These are phyloP conservation scores for Myxozyma geophila DNA, from an alignment of 805 yeast species.

Conservation along the genomic window DNA sequence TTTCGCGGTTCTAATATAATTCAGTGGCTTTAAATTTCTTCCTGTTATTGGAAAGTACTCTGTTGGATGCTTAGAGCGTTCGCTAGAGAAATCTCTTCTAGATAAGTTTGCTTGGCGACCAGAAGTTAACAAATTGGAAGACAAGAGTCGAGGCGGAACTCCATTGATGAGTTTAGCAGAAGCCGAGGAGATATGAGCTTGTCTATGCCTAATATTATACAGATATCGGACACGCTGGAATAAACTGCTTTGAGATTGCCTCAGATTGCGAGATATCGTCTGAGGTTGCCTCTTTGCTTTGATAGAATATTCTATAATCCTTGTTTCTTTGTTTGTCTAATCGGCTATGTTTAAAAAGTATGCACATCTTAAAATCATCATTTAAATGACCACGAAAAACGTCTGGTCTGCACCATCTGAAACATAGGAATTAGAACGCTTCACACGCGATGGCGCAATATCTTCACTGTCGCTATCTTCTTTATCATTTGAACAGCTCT, in stretches of 20 bases:
- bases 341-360: background rate
- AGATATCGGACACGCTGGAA: background rate
- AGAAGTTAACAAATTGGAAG: constrained; percentile 9
- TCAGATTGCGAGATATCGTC: background rate
- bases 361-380: background rate
- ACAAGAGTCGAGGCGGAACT: constrained; percentile 32
- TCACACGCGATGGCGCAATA: background rate
- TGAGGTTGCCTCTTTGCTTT: no score
- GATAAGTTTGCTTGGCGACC: constrained; percentile 28
- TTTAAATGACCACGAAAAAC: background rate
- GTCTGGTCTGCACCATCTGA: background rate
- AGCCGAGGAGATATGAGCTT: constrained; percentile 11
- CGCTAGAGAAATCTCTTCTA: constrained; percentile 14
- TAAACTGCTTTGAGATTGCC: background rate
- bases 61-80: constrained; percentile 44
- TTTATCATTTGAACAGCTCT: constrained; percentile 6
- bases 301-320: background rate
- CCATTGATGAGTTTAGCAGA: constrained; percentile 40
- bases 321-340: background rate
- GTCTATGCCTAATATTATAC: background rate
- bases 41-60: constrained; percentile 46
- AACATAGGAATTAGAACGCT: no score
- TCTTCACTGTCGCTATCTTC: constrained; percentile 2
- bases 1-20: background rate
- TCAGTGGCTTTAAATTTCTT: constrained; percentile 45